Evolutionary conservation across 257 asterid genomes (phyloP), one percentile per base, ranked within the genome.

Genomic region (Solanum appendiculatum): DNA sequence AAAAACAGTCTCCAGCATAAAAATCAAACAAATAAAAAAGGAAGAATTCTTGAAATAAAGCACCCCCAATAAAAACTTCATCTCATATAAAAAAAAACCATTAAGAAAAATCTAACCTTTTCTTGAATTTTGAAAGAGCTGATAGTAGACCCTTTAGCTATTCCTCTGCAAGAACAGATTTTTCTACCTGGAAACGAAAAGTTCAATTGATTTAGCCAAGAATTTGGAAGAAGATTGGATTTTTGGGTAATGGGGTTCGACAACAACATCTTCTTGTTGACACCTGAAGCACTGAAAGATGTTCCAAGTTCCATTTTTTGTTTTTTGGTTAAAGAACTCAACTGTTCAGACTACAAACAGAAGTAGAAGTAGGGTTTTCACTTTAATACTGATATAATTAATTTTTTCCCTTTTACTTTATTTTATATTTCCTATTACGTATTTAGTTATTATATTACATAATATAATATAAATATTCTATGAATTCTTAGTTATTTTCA

Each of bases 291-390:
- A 72, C 44, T 86, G 66, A 87, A 82, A 85, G 58, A 51, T 14
- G 92, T 82, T 20, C 90, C 89, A 34, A 92, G 85, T 36, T 94
- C 95, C 96, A 92, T 42, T 4, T 60, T n/a, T 10, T 12, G 15
- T n/a, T 9, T 23, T 9, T 51, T 51, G 10, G 36, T 34, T 34
- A 34, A 34, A 34, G 4, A 23, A 14, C 68, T 60, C 16, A 60
- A n/a, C 31, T n/a, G 31, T 0, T 60, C 12, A 33, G 68, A 60
- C 69, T 60, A 23, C 16, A 4, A 23, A 31, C n/a, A n/a, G n/a
- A n/a, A n/a, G n/a, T n/a, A 60, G 69, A 60, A 60, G 31, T 60
- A 60, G 69, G 69, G 69, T 60, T 60, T 54, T n/a, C n/a, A n/a
- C n/a, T n/a, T n/a, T n/a, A n/a, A n/a, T n/a, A n/a, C n/a, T n/a